These are phyloP conservation scores for Knoxia roxburghii DNA, from an alignment of 257 asterid genomes.

Conservation along the genomic window DNA sequence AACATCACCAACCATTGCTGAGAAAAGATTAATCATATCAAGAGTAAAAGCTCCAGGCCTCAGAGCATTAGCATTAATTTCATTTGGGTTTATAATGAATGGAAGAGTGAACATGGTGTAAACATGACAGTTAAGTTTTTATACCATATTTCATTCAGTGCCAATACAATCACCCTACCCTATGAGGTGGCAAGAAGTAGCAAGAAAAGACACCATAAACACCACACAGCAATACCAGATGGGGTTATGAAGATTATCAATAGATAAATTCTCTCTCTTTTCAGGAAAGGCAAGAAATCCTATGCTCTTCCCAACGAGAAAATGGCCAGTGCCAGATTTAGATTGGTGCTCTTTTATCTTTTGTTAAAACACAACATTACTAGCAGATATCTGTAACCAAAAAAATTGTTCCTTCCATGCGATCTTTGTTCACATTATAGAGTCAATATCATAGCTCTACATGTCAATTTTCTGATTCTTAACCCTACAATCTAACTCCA, in stretches of 20 bases:
- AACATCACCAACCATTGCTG: conserved; percentile 97
- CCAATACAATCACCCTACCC: neutral
- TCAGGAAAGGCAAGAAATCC: neutral
- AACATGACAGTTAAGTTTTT: no score
- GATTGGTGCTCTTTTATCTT: no score
- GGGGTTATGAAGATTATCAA: neutral
- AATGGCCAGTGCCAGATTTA: neutral
- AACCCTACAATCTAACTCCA: neutral
- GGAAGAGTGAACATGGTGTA: neutral
- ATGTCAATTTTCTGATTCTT: no score
- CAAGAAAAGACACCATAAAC: neutral
- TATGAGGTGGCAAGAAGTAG: neutral
- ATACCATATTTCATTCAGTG: neutral
- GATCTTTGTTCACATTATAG: neutral
- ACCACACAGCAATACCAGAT: neutral
- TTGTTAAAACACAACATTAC: neutral
- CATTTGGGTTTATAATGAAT: neutral
- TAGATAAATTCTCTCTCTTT: neutral
- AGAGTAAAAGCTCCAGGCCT: neutral
- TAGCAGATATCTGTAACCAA: neutral
- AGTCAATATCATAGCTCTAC: neutral
- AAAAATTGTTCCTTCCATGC: neutral
- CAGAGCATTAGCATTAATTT: neutral
- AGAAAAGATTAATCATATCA: conserved; percentile 10
- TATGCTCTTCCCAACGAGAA: neutral